phyloP scores from a whole-genome alignment of 1,139 yeast genomes.

The Nakaseomyces uthaithaninus region DNA sequence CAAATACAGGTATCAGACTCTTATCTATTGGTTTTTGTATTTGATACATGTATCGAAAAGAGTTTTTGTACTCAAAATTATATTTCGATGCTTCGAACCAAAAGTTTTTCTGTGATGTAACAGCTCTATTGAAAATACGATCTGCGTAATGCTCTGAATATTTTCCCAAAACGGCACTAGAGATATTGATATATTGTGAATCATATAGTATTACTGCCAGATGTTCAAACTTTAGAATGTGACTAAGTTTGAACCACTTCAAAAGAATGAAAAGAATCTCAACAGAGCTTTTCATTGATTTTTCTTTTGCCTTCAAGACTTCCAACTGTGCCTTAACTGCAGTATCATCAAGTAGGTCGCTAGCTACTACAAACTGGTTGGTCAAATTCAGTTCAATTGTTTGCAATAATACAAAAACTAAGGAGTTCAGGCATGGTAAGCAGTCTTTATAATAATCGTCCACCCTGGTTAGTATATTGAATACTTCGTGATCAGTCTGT shows the following conservation, averaged over 20 bases:
- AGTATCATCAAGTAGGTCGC: slow-evolving; percentile 13
- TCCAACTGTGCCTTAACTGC: slow-evolving; percentile 40
- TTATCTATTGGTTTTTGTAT: slow-evolving; percentile 17
- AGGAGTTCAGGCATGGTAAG: slow-evolving; percentile 50
- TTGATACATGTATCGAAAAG: slow-evolving; percentile 6
- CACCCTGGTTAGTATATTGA: slow-evolving; percentile 40
- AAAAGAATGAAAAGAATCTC: slow-evolving; percentile 46
- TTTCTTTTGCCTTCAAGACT: slow-evolving; percentile 52
- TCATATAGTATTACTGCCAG: slow-evolving; percentile 68
- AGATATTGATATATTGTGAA: slow-evolving; percentile 47
- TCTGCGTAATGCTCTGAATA: slow-evolving; percentile 34
- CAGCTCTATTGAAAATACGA: slow-evolving; percentile 35
- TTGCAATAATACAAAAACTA: slow-evolving; percentile 57
- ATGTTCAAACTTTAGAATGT: slow-evolving; percentile 71
- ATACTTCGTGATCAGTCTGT: slow-evolving; percentile 11
- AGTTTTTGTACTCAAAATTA: slow-evolving; percentile 14
- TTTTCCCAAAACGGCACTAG: slow-evolving; percentile 35
- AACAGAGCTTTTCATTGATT: slow-evolving; percentile 54
- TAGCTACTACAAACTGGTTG: slow-evolving; percentile 13
- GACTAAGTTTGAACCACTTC: slow-evolving; percentile 74
- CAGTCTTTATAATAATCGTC: slow-evolving; percentile 51
- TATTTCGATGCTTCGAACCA: slow-evolving; percentile 34
- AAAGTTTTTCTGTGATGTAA: slow-evolving; percentile 40
- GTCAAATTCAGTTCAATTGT: slow-evolving; percentile 45
- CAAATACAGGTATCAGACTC: slow-evolving; percentile 32